Base-by-base conservation (phyloP, 192 early-diverging fungal species). In the Dissophora globulifera region DNA sequence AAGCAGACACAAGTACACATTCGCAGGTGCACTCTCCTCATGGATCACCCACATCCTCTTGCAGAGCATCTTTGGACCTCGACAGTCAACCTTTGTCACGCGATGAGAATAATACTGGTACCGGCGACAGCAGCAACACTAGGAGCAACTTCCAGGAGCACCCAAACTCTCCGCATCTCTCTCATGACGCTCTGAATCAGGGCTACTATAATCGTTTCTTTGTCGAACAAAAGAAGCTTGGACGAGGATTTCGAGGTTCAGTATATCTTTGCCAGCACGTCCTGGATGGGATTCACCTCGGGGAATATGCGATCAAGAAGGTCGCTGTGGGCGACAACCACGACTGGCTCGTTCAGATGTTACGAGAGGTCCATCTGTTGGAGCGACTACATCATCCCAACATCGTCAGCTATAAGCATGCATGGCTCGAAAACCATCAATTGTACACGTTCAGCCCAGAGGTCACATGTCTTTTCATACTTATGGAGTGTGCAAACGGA, bases 131-230 rank as follows among this genome's bases (percentile, higher is more conserved):
- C 32, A 35, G 27, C 30, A 35, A 51, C 19, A 59, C 16, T 40
- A 45, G 25, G n/a, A 42, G 23, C 31, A 50, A 47, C 19, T 12
- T 2, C 2, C n/a, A 19, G 16, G 47, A 45, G 11, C 35, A 52
- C 25, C 38, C 45, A 8, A n/a, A 50, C 17, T 40, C 78, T 0
- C 38, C 65, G 3, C 83, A 86, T 64, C 81, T 95, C 5, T 83
- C 88, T 2, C 83, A 80, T 1, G 81, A 84, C 50, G 86, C 91
- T 11, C 94, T 96, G 62, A 98, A 98, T 65, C 93, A 97, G 60
- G 97, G 97, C 6, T 98, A 98, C 69, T 98, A 98, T 62, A 87
- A 92, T 31, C 87, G 90, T 8, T 98, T 98, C 63, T 98, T 98
- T 72, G 81, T 92, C 2, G 94, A 97, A 63, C 81, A 90, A 59